These are phyloP conservation scores for Stellera chamaejasme DNA, from an alignment of 345 rosid species.

Conservation along the genomic window DNA sequence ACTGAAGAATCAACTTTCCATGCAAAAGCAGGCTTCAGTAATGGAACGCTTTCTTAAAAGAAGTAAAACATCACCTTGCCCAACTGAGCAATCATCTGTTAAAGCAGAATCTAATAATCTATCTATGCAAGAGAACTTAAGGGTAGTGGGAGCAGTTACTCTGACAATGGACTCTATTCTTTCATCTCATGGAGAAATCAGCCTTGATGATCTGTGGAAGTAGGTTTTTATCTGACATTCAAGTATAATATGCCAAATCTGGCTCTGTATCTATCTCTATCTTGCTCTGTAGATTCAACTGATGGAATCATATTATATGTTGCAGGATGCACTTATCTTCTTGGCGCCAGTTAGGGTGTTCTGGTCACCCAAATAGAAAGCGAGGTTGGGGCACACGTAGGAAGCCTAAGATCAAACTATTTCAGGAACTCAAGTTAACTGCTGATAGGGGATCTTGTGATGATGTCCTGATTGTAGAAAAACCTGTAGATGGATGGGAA, in stretches of 20 bases:
- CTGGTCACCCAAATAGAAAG: conserved; percentile 28
- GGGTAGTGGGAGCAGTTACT: conserved; percentile 31
- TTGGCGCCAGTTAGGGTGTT: conserved; percentile 56
- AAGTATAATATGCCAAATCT: neutral
- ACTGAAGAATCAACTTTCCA: conserved; percentile 43
- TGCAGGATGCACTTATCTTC: conserved; percentile 62
- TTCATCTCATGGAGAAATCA: conserved; percentile 36
- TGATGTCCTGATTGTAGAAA: conserved; percentile 41
- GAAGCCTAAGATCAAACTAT: conserved; percentile 58
- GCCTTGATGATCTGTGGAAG: conserved; percentile 48
- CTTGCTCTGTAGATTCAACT: conserved; percentile 2
- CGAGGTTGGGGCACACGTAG: conserved; percentile 73
- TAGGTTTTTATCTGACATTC: conserved; percentile 20
- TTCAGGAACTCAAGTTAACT: conserved; percentile 65
- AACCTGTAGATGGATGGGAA: conserved; percentile 40
- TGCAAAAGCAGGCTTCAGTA: conserved; percentile 82
- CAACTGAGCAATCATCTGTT: conserved; percentile 24
- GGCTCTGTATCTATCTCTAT: neutral
- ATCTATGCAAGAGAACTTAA: conserved; percentile 22
- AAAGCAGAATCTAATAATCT: conserved; percentile 16
- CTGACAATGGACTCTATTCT: conserved; percentile 50
- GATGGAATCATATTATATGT: conserved; percentile 15
- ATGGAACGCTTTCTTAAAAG: conserved; percentile 84
- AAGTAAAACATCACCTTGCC: conserved; percentile 33
- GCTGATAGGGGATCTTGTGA: conserved; percentile 29